Conservation (phyloP, 148 eudicot genomes). For the Fallopia convolvulus region DNA sequence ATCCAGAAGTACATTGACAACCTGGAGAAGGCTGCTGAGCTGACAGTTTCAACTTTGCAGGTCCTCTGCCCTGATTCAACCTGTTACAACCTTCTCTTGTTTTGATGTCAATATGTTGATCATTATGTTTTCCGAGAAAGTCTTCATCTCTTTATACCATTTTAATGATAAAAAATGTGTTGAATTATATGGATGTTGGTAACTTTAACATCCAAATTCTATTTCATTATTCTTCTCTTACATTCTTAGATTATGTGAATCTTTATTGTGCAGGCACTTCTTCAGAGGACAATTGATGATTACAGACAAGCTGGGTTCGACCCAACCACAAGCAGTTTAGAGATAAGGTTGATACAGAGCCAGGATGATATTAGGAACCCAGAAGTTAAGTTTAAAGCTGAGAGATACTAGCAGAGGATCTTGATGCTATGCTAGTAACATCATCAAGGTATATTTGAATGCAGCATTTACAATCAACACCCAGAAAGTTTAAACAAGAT, state of each 20-base stretch:
- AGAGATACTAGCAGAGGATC: constrained; percentile 31
- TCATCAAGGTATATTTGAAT: neutral
- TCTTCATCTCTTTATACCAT: neutral
- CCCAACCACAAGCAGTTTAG: constrained; percentile 78
- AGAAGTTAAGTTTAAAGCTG: constrained; percentile 53
- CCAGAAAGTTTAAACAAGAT: neutral
- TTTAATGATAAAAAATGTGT: neutral
- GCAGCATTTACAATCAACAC: neutral
- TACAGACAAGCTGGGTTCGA: constrained; percentile 63
- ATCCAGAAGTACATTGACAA: constrained; percentile 71
- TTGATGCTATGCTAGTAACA: neutral
- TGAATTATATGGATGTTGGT: neutral
- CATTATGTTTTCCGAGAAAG: neutral
- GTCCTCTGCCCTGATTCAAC: constrained; percentile 19
- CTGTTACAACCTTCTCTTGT: neutral
- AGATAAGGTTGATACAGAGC: constrained; percentile 84
- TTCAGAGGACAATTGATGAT: constrained; percentile 58
- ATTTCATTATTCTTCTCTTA: neutral
- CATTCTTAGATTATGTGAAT: neutral
- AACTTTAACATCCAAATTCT: neutral
- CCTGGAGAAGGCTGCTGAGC: constrained; percentile 78
- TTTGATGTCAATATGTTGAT: neutral
- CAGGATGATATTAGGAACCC: constrained; percentile 81
- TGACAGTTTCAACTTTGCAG: constrained; percentile 92
- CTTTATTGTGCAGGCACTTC: constrained; percentile 47